Base-by-base conservation (phyloP, 1,139 yeast genomes). In the Hyphopichia wangnamkhiaoensis region DNA sequence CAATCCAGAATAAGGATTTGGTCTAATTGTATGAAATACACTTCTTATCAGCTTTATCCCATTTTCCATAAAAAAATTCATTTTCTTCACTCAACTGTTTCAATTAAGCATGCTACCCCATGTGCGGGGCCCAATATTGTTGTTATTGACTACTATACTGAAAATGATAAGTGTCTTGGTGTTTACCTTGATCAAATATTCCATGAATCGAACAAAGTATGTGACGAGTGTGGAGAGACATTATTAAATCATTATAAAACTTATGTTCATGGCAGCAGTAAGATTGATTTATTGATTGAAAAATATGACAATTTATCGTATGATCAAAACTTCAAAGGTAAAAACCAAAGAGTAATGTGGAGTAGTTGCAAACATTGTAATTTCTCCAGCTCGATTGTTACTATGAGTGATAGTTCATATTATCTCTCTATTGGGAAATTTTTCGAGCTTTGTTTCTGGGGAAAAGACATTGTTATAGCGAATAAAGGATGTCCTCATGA, bases 391-490 rank as follows among this genome's bases (percentile, higher is more conserved):
- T 95, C 97, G 0, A 82, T 87, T 12, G 67, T 82, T 18, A 87
- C 89, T n/a, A 80, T 94, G 85, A 85, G 88, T 50, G 93, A 89
- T 39, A 84, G 84, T 21, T 83, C 97, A 0, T 91, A 95, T 83
- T 89, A 84, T 54, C 82, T 84, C 47, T 91, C 98, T 0, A 82
- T 94, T 58, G 98, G 98, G 0, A 94, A 93, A 56, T 94, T 87
- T 54, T 69, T 94, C 33, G 98, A 94, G 61, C 65, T 91, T 20
- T 72, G 85, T 30, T 91, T 90, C 56, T 90, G 95, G 85, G 89
- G 95, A 37, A 61, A 66, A 24, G 62, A 67, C 41, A 68, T 72
- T 58, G 34, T 36, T 53, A 61, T 71, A 51, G 66, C 74, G 21
- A 35, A 51, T 23, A 41, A 43, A 20, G 41, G 40, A 33, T 47